Conservation (phyloP, 2,329 filamentous ascomycete species). For the Arthrinium phaeospermum region DNA sequence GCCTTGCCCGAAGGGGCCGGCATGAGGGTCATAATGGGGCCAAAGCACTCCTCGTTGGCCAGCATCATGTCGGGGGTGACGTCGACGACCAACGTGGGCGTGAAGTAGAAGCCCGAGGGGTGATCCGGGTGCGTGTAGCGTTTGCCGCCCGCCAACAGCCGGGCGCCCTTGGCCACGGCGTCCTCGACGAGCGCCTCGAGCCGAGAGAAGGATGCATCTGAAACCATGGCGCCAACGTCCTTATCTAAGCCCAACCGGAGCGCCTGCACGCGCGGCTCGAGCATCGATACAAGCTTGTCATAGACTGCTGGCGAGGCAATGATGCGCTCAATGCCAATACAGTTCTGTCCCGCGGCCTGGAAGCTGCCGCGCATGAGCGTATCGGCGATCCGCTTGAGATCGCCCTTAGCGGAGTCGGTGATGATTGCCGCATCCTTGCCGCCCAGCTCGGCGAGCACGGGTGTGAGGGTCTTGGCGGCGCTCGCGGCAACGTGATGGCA, state of each 20-base stretch:
- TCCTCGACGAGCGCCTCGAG: constrained; percentile 79
- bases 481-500: constrained; percentile 87
- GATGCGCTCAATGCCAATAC: constrained; percentile 94
- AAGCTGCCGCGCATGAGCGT: constrained; percentile 92
- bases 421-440: constrained; percentile 94
- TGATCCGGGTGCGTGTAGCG: constrained; percentile 74
- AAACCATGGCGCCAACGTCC: constrained; percentile 92
- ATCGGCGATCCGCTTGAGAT: constrained; percentile 76
- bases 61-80: constrained; percentile 87
- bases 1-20: constrained; percentile 66
- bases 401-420: constrained; percentile 73
- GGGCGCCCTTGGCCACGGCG: constrained; percentile 79
- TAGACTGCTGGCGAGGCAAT: constrained; percentile 82
- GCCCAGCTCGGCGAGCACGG: constrained; percentile 88
- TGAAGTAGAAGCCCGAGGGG: constrained; percentile 87
- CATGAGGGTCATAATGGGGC: constrained; percentile 87
- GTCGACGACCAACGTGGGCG: constrained; percentile 87
- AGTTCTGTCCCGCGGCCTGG: constrained; percentile 96
- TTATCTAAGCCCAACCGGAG: constrained; percentile 78
- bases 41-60: constrained; percentile 90
- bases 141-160: constrained; percentile 79
- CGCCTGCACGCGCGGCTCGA: constrained; percentile 75
- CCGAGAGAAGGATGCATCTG: constrained; percentile 72
- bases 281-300: constrained; percentile 69
- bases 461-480: constrained; percentile 84